Base-by-base conservation (phyloP, 768 basidiomycete genomes). In the Auriscalpium vulgare region DNA sequence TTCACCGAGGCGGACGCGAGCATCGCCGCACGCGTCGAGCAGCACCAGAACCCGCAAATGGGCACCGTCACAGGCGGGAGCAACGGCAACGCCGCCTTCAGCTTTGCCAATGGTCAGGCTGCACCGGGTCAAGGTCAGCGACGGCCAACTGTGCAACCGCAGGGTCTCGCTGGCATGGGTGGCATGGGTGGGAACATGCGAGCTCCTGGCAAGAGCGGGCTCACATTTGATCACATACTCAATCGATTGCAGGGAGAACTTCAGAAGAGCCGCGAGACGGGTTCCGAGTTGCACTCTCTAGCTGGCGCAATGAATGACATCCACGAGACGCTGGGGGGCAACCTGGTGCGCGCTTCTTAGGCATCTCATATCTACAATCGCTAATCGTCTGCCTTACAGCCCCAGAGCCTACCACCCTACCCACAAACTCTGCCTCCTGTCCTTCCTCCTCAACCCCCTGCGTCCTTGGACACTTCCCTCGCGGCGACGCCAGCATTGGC, bases 211-310 rank as follows among this genome's bases (percentile, higher is more conserved):
- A 92, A 91, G 71, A 87, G 86, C 63, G 91, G 92, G 0, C 75
- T 97, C 21, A 89, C 85, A 8, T 95, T 98, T 66, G 95, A 97
- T 64, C 90, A 94, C 63, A 92, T 97, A 52, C 73, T 97, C 47
- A 88, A 78, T 55, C 82, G 91, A 37, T 75, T 98, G 2, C 95
- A 97, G 68, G 84, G 85, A 60, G 95, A 98, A 67, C 82, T 98
- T n/a, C 87, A 89, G 72, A 97, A 95, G 73, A 93, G 91, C 65
- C 83, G 91, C 16, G 95, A 98, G 66, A 97, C 95, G 0, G 91
- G 91, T 13, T 77, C 85, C 0, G 95, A 98, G 66, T 75, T 99
- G 4, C 82, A 85, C 59, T 81, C 81, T 0, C 72, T 97, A 36
- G 86, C 81, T 14, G 80, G 80, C 11, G 78, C 88, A 4, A 91